Conservation (phyloP, 257 asterid genomes). For the Echium plantagineum region DNA sequence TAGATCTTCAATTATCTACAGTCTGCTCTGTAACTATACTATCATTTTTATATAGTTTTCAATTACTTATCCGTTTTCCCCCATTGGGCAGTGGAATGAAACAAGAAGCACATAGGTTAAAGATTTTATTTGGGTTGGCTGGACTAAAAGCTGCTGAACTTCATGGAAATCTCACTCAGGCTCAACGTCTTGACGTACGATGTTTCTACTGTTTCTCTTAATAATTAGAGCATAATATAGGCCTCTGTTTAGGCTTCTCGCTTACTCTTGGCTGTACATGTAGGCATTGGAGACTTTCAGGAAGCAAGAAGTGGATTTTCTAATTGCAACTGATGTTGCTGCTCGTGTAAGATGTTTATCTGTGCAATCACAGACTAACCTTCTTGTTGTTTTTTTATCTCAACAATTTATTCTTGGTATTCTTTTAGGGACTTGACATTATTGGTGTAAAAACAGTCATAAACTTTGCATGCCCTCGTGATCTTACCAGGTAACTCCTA, state of each 20-base stretch:
- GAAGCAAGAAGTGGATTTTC: conserved; percentile 81
- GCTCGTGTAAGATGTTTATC: conserved; percentile 65
- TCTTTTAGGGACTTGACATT: conserved; percentile 85
- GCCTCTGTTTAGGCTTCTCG: conserved; percentile 7
- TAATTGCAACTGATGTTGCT: conserved; percentile 87
- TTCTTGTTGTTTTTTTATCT: background rate
- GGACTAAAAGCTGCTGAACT: conserved; percentile 93
- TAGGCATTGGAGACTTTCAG: conserved; percentile 87
- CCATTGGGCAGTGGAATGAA: conserved; percentile 69
- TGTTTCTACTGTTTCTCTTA: conserved; percentile 5
- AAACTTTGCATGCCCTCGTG: conserved; percentile 85
- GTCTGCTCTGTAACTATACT: background rate
- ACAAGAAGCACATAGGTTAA: conserved; percentile 82
- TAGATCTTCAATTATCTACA: background rate
- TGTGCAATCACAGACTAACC: conserved; percentile 1
- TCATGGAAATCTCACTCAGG: conserved; percentile 91
- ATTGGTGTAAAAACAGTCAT: conserved; percentile 89
- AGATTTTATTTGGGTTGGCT: conserved; percentile 85
- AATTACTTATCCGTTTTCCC: conserved; percentile 16
- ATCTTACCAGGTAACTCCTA: conserved; percentile 54
- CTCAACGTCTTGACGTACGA: conserved; percentile 83
- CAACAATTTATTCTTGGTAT: conserved; percentile 3
- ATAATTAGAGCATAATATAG: conserved; percentile 2
- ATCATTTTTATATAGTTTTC: background rate
- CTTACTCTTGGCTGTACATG: conserved; percentile 13